Base-by-base conservation (phyloP, 192 early-diverging fungal species). In the Entomortierella parvispora region DNA sequence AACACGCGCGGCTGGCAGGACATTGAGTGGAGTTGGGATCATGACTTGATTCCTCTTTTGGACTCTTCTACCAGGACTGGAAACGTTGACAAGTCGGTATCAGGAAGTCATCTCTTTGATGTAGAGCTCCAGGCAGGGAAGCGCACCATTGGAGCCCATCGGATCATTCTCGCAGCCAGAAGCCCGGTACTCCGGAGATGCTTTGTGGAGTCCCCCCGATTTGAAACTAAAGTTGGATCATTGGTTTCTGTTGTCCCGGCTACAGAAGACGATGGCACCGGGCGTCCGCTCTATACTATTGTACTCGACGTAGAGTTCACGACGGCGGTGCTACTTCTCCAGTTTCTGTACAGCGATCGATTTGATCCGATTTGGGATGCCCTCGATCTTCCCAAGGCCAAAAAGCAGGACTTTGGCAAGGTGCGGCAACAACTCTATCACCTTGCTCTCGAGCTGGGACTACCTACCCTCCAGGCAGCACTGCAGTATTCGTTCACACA, bases 341-440 rank as follows among this genome's bases (percentile, higher is more conserved):
- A 90, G 51, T 89, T 81, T 47, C 26, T 87, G 14, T 90, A 90
- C 54, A 84, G 84, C 26, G 86, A 85, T 47, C 51, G 55, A 14
- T 81, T 81, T 33, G 67, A 78, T 18, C 81, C 80, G 2, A 80
- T 80, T n/a, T 82, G 80, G 85, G 72, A 82, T n/a, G 37, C 57
- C 6, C 46, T 61, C 2, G 55, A 62, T 48, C 47, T 69, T 1
- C 60, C 70, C 4, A 68, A 68, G 17, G 2, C 47, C 22, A 33
- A 37, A 17, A 77, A 77, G 55, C 44, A 61, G 4, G 46, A 63
- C 37, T 48, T 54, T 0, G 31, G 49, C 4, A 65, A 54, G 47
- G 53, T 85, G 3, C 84, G 80, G 12, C 78, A 76, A 40, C 67
- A 83, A 33, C 62, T 85, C 4, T 50, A 81, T 32, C 48, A 66